Percentiles rank a stretch among this genome's conserved stretches.
Conservation (phyloP, 192 early-diverging fungal genomes). For the Globomyces pollinis-pini region DNA sequence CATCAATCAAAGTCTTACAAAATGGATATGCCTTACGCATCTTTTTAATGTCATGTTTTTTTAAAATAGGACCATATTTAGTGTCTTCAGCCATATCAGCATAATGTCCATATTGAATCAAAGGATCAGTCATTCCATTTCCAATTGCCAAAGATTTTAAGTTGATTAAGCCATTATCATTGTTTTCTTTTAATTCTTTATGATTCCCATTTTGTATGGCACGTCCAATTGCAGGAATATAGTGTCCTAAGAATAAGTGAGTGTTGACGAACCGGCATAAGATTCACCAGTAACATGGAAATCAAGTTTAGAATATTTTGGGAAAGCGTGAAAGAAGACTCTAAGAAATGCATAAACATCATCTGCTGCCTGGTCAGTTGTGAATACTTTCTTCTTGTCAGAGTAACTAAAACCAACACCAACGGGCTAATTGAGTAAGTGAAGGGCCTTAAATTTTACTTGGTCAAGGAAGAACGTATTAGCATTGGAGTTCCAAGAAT, state of each 20-base stretch:
- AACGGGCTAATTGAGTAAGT: not conserved
- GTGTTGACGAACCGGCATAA: constrained; percentile 19
- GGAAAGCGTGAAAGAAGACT: constrained; percentile 80
- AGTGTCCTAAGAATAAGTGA: constrained; percentile 70
- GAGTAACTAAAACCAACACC: constrained; percentile 78
- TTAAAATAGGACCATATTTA: constrained; percentile 64
- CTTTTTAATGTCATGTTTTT: constrained; percentile 59
- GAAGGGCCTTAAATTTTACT: no score
- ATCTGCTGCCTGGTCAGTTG: constrained; percentile 67
- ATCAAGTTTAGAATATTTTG: constrained; percentile 66
- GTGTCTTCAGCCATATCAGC: constrained; percentile 35
- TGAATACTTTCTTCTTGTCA: constrained; percentile 55
- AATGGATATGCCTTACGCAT: constrained; percentile 68
- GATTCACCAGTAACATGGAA: constrained; percentile 77
- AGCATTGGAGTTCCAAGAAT: constrained; percentile 89
- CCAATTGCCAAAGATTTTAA: constrained; percentile 64
- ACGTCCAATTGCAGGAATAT: constrained; percentile 81
- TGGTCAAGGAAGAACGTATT: constrained; percentile 51
- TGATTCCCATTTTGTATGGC: constrained; percentile 76
- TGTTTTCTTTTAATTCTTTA: constrained; percentile 22
- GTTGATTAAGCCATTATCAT: constrained; percentile 14
- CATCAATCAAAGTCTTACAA: constrained; percentile 66
- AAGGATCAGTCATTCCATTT: constrained; percentile 85
- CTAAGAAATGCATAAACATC: constrained; percentile 91
- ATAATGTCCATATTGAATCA: constrained; percentile 85